Evolutionary conservation across 768 basidiomycete genomes (phyloP), one percentile per base, ranked within the genome.

Genomic region (Saitozyma podzolica): DNA sequence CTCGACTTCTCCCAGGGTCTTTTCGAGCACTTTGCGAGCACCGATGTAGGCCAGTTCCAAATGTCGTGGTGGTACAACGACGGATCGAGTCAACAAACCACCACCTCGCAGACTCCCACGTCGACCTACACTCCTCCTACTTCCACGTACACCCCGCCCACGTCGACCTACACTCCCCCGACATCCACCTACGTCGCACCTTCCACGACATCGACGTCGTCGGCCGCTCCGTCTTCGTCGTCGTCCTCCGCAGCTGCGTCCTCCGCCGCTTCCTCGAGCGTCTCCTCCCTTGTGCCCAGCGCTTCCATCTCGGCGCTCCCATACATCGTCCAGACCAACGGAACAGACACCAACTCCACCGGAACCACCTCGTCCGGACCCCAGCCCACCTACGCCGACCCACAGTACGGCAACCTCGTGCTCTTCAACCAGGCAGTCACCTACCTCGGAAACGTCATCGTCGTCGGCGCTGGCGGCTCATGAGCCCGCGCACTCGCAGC

Each of bases 1-100:
- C 83, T 91, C 37, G 90, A 92, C 80, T 81, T 91, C 59, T 86
- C 86, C 37, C 70, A 78, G 13, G 86, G 86, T 56, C 83, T 91
- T 52, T 91, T 92, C 80, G 61, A 78, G 39, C 84, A 80, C 82
- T 89, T 91, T 70, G 85, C 76, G 16, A 61, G 58, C 29, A 67
- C 67, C 51, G 70, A 70, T 45, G 74, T 48, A 1, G 90, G 89
- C 49, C 84, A 88, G 6, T 69, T 91, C 55, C 83, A 83, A 64
- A 88, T 86, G 54, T 68, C 75, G 8, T 91, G 89, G 89, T 82
- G 74, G 64, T 87, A 81, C 80, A 79, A 78, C 61, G 83, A 80
- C 58, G 84, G 72, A 2, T n/a, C 42, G 40, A 45, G 47, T 3
- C 17, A 54, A 13, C 50, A 29, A 13, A 67, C 61, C 40, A 61